Conservation (phyloP, 2,329 filamentous ascomycete species). For the Claviceps fusiformis region DNA sequence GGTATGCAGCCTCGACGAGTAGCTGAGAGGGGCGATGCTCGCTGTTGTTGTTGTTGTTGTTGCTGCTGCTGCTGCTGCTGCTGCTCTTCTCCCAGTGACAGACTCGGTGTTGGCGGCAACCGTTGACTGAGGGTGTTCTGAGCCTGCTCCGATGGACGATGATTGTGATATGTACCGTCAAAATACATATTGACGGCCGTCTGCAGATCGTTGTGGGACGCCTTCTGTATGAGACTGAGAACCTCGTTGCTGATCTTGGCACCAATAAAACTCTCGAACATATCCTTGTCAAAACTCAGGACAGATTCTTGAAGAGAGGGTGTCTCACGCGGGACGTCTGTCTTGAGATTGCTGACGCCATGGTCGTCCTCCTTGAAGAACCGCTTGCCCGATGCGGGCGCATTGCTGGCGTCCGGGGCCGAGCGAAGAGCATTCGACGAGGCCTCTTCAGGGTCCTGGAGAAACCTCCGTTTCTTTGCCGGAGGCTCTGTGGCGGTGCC, state of each 20-base stretch:
- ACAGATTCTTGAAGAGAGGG: constrained; percentile 12
- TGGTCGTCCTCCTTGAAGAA: constrained; percentile 13
- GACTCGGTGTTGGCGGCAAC: not conserved
- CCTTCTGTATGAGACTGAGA: constrained; percentile 35
- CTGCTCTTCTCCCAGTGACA: too few species aligned
- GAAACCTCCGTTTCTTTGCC: constrained; percentile 29
- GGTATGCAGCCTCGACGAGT: constrained; percentile 18
- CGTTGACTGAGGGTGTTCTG: not conserved
- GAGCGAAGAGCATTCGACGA: constrained; percentile 13
- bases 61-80: too few species aligned
- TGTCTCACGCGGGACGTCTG: constrained; percentile 3
- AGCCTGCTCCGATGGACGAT: constrained; percentile 13
- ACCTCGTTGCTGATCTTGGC: constrained; percentile 36
- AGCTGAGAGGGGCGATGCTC: not conserved
- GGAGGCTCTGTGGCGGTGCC: constrained; percentile 28
- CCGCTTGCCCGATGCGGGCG: constrained; percentile 12
- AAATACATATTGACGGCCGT: constrained; percentile 57
- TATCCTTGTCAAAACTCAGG: constrained; percentile 38
- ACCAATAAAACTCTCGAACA: constrained; percentile 47
- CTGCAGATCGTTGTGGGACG: constrained; percentile 45
- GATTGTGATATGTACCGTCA: constrained; percentile 52
- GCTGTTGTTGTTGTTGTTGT: not conserved
- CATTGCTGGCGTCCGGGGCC: constrained; percentile 10
- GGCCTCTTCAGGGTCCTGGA: constrained; percentile 20
- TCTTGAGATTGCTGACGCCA: constrained; percentile 2